phyloP scores from a whole-genome alignment of 2,329 filamentous ascomycete species.

The Elsinoe ampelina region DNA sequence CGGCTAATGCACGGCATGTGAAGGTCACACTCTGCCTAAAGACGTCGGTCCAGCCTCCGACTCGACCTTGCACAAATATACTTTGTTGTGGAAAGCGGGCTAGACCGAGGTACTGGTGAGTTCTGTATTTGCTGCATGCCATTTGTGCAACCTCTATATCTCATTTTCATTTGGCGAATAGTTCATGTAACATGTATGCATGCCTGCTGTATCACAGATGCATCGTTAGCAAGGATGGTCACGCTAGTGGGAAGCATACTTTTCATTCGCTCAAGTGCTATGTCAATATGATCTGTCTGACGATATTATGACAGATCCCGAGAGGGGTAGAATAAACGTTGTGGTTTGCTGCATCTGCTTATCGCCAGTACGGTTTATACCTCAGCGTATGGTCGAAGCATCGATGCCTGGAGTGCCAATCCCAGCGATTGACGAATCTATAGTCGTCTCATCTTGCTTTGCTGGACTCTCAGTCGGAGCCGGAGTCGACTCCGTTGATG shows the following conservation, averaged over 20 bases:
- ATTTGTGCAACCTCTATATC: neutral
- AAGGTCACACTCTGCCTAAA: neutral
- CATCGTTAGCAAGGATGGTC: too few species aligned
- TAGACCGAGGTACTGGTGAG: neutral
- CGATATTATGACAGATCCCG: neutral
- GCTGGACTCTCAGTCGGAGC: neutral
- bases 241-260: neutral
- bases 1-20: constrained; percentile 8
- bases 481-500: neutral
- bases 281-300: constrained; percentile 1
- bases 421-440: constrained; percentile 9
- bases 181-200: too few species aligned
- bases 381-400: constrained; percentile 1
- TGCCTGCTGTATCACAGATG: neutral
- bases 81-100: constrained; percentile 1
- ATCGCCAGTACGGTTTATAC: neutral
- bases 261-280: constrained; percentile 11
- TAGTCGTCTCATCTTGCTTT: constrained; percentile 1
- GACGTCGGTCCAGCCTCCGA: neutral
- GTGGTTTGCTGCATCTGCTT: neutral
- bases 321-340: neutral
- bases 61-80: constrained; percentile 1
- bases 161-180: too few species aligned
- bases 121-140: neutral
- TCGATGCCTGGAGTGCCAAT: constrained; percentile 4